A percentile compares a stretch with the other conserved stretches of the same genome.
Conservation (phyloP, 176 grass and related monocot species). For the Pontederia paniculata region DNA sequence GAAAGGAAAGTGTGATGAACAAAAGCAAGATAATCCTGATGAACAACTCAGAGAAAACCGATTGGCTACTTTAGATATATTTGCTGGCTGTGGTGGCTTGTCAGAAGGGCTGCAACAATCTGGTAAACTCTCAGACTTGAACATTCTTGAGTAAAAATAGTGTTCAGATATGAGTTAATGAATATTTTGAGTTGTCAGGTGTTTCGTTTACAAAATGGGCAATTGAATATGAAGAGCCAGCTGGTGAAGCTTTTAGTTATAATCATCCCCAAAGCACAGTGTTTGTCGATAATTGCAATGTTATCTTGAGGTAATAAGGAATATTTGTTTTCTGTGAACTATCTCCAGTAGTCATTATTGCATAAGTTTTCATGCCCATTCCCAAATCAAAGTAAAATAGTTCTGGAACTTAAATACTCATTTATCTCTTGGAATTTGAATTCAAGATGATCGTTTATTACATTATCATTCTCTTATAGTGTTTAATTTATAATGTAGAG, state of each 20-base stretch:
- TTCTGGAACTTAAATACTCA: no score
- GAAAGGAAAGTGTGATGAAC: conserved; percentile 61
- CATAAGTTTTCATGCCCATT: no score
- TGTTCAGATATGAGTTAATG: conserved; percentile 11
- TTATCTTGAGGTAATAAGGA: conserved; percentile 66
- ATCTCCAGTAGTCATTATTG: no score
- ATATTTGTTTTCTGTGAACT: no score
- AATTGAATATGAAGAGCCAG: conserved; percentile 96
- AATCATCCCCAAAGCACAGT: conserved; percentile 86
- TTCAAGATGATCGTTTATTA: no score
- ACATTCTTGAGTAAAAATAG: background rate
- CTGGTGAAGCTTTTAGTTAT: conserved; percentile 82
- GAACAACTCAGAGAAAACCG: conserved; percentile 49
- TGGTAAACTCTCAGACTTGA: conserved; percentile 28
- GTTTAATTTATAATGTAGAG: conserved; percentile 31
- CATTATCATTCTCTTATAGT: no score
- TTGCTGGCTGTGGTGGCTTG: conserved; percentile 96
- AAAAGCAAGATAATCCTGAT: conserved; percentile 29
- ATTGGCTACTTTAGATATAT: conserved; percentile 90
- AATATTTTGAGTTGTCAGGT: conserved; percentile 40
- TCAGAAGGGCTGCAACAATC: conserved; percentile 91
- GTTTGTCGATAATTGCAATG: conserved; percentile 97
- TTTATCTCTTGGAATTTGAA: no score
- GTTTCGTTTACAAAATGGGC: conserved; percentile 92
- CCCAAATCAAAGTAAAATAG: no score